phyloP scores from a whole-genome alignment of 1,139 yeast species.

The Nakaseomyces kungkrabaensis region DNA sequence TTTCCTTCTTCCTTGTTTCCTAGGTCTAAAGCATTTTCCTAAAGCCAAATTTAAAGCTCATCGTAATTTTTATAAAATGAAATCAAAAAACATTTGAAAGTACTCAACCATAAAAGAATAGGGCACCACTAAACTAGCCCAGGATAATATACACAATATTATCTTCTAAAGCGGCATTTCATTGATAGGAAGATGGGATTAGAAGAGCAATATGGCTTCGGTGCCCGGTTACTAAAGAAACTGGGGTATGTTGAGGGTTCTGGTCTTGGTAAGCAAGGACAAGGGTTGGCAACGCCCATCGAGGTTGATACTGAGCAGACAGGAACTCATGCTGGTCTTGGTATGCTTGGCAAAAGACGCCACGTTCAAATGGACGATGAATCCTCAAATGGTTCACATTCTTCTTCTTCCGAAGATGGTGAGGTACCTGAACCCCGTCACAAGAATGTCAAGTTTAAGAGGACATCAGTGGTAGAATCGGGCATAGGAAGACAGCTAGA shows the following conservation, averaged over 20 bases:
- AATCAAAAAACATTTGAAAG: too few relatives aligned
- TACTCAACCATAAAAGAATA: too few relatives aligned
- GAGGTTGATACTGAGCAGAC: constrained; percentile 57
- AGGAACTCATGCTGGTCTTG: constrained; percentile 54
- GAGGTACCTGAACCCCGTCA: constrained; percentile 6
- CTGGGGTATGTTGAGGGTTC: constrained; percentile 85
- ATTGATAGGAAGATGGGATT: background rate
- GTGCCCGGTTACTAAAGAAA: constrained; percentile 64
- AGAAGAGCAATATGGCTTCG: constrained; percentile 57
- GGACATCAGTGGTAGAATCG: constrained; percentile 5
- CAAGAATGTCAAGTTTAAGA: constrained; percentile 6
- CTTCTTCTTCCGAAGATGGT: constrained; percentile 2
- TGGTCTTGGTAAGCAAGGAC: constrained; percentile 64
- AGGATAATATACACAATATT: too few relatives aligned
- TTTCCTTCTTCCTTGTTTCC: too few relatives aligned
- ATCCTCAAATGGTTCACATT: constrained; percentile 1
- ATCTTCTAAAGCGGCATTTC: too few relatives aligned
- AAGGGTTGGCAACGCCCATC: constrained; percentile 73
- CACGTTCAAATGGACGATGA: constrained; percentile 9
- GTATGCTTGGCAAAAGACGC: constrained; percentile 30
- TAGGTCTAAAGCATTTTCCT: too few relatives aligned
- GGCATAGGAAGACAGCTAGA: background rate
- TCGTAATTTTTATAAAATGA: too few relatives aligned
- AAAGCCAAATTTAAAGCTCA: too few relatives aligned
- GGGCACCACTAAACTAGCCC: too few relatives aligned